These are phyloP conservation scores for Colletotrichum caudatum DNA, from an alignment of 2,329 filamentous ascomycete species.

Conservation along the genomic window DNA sequence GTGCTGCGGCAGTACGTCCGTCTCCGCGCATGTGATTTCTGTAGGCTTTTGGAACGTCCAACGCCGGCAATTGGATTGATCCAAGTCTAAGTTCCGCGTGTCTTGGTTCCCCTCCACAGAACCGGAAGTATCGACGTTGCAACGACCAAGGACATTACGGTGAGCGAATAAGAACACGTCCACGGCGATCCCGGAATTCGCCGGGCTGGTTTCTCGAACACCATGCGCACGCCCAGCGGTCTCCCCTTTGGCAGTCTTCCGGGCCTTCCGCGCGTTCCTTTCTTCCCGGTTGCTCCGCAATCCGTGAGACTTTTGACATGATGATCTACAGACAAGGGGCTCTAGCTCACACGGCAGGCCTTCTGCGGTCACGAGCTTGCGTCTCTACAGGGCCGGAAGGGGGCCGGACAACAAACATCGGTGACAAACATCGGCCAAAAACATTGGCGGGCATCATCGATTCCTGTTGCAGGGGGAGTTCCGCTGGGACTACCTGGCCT, in stretches of 20 bases:
- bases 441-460: too few relatives aligned
- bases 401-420: slow-evolving; percentile 4
- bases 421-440: background rate
- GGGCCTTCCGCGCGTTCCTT: too few relatives aligned
- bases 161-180: slow-evolving; percentile 33
- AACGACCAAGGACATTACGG: background rate
- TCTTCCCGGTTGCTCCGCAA: too few relatives aligned
- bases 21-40: too few relatives aligned
- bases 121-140: slow-evolving; percentile 5
- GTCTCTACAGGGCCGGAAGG: background rate
- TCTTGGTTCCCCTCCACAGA: background rate
- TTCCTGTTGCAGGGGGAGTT: too few relatives aligned
- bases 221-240: background rate
- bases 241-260: background rate
- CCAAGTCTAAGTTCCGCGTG: background rate
- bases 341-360: too few relatives aligned
- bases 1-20: too few relatives aligned
- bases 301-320: background rate
- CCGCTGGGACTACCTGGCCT: too few relatives aligned
- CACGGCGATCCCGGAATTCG: background rate
- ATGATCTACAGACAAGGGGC: background rate
- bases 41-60: too few relatives aligned
- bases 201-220: background rate
- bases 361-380: background rate
- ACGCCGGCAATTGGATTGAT: background rate